A percentile compares a stretch with the other conserved stretches of the same genome.
Evolutionary conservation across 345 rosid genomes (phyloP).

Genomic region (Salix caprea): DNA sequence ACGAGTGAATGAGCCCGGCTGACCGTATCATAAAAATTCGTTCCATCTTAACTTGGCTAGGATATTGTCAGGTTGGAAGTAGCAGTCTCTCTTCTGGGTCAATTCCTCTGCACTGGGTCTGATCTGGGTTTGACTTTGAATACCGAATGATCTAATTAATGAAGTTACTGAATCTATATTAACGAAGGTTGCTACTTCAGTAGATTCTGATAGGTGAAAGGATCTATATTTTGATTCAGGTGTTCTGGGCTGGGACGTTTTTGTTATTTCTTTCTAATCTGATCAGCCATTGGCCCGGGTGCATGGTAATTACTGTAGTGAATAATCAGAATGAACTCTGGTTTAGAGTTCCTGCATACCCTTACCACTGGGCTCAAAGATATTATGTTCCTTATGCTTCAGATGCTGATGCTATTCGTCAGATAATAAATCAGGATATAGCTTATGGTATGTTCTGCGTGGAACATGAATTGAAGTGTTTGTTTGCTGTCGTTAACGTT

Average conservation of each 20-base stretch:
- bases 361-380: too few species aligned
- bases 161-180: not conserved
- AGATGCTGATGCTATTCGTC: constrained; percentile 37
- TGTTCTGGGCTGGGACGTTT: not conserved
- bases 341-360: too few species aligned
- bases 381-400: too few species aligned
- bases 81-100: too few species aligned
- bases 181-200: not conserved
- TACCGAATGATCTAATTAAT: not conserved
- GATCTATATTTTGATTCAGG: not conserved
- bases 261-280: not conserved
- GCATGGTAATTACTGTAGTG: too few species aligned
- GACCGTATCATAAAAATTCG: too few species aligned
- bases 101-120: not conserved
- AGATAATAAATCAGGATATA: constrained; percentile 47
- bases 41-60: too few species aligned
- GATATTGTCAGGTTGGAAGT: too few species aligned
- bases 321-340: too few species aligned
- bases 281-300: not conserved
- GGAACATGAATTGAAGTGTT: not conserved
- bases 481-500: not conserved
- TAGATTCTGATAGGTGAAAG: not conserved
- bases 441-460: constrained; percentile 51
- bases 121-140: not conserved
- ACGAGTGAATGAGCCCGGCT: too few species aligned